A percentile compares a stretch with the other conserved stretches of the same genome.
Evolutionary conservation across 2,329 filamentous ascomycete species (phyloP).

Genomic region (Arthrinium phaeospermum): DNA sequence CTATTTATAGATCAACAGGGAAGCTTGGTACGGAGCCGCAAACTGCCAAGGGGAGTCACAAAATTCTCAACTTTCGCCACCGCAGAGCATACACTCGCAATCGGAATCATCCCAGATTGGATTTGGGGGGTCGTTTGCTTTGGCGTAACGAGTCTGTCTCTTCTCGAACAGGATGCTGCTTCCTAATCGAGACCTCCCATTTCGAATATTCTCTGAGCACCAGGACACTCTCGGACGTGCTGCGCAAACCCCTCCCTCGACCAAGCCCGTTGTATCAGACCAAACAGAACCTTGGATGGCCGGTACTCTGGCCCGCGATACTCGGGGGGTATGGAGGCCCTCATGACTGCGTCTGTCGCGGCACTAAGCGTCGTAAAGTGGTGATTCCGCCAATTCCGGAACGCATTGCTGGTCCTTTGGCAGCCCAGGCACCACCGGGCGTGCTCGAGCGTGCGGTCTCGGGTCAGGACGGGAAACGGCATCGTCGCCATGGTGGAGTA

Average conservation of each 20-base stretch:
- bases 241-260: neutral
- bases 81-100: too few relatives aligned
- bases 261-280: neutral
- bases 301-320: neutral
- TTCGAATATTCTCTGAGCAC: neutral
- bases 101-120: too few relatives aligned
- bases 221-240: neutral
- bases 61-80: too few relatives aligned
- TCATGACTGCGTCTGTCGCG: neutral
- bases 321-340: neutral
- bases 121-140: too few relatives aligned
- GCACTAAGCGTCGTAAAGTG: too few relatives aligned
- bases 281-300: neutral
- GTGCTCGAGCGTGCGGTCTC: neutral
- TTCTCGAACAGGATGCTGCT: too few relatives aligned
- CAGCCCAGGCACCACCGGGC: neutral
- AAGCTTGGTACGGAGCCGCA: too few relatives aligned
- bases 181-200: too few relatives aligned
- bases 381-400: too few relatives aligned
- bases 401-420: fast-evolving
- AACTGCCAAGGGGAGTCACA: too few relatives aligned
- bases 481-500: neutral
- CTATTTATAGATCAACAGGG: too few relatives aligned
- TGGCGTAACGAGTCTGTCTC: too few relatives aligned
- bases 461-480: neutral